A percentile compares a stretch with the other conserved stretches of the same genome.
phyloP scores from a whole-genome alignment of 164 flowering plant species.

The Stephania yunnanensis region DNA sequence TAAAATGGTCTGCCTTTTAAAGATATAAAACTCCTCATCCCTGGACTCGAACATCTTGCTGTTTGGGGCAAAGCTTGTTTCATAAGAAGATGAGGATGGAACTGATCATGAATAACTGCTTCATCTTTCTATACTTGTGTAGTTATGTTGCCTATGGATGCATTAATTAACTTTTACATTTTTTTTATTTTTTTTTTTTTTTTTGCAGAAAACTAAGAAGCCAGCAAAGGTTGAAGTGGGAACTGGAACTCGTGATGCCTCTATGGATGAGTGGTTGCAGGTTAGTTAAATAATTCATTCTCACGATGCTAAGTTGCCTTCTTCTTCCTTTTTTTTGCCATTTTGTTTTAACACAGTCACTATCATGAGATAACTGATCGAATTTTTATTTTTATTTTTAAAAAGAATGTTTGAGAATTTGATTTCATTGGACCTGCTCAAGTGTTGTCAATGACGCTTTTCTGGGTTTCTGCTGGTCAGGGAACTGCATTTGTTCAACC shows the following conservation, averaged over 20 bases:
- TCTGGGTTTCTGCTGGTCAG: slow-evolving; percentile 27
- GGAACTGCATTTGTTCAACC: slow-evolving; percentile 80
- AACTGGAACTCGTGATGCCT: slow-evolving; percentile 62
- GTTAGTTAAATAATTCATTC: slow-evolving; percentile 27
- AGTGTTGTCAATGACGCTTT: not conserved
- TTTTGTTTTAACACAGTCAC: not conserved
- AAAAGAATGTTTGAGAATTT: not conserved
- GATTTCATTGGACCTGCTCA: not conserved
- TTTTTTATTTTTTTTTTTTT: not conserved
- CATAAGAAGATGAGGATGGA: not conserved
- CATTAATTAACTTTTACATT: not conserved
- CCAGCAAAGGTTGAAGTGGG: slow-evolving; percentile 93
- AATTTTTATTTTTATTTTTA: no score
- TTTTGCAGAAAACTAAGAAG: slow-evolving; percentile 72
- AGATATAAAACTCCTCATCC: not conserved
- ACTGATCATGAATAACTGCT: not conserved
- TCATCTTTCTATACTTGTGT: not conserved
- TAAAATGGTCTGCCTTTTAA: not conserved
- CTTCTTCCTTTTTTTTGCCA: not conserved
- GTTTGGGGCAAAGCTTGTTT: not conserved
- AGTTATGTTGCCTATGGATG: not conserved
- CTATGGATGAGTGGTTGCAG: slow-evolving; percentile 94
- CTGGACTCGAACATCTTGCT: not conserved
- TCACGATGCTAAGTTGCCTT: not conserved
- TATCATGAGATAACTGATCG: no score